Base-by-base conservation (phyloP, 495 filamentous ascomycete species). In the Hamigera avellanea region DNA sequence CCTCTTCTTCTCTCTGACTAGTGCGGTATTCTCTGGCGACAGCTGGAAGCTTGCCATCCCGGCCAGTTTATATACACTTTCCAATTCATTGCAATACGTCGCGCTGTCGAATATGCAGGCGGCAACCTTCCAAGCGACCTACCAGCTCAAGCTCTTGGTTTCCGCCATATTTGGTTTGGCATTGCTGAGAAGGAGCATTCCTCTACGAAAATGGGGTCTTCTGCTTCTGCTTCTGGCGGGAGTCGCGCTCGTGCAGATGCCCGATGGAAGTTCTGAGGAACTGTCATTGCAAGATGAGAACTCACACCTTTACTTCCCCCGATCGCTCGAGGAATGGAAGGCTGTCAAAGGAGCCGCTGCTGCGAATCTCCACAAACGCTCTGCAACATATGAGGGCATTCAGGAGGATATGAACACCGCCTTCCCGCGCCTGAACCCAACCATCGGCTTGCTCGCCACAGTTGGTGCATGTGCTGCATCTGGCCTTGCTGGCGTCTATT, bases 21-120 rank as follows among this genome's bases (percentile, higher is more conserved):
- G 67, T 32, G 74, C 81, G 10, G 79, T 95, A 0, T 94, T 95
- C 52, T 80, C 82, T 2, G 78, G 81, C n/a, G 91, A 98, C 46
- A 84, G 85, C 48, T 98, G 91, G 91, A 95, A 95, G 57, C 53
- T 98, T 43, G 86, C 85, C 4, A 81, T 96, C 26, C 89, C 91
- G 0, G 91, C 87, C 6, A 70, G 75, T 28, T 67, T 96, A 2
- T 95, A 94, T 51, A 94, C 91, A 0, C 44, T 95, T 17, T 83
- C 95, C 49, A 95, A 93, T 52, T 82, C 80, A 3, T 61, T 98
- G 14, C 86, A 95, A 58, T 98, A 95, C 56, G 72, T 94, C 33
- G 91, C 86, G 2, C 72, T 96, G 14, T 83, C 83, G 40, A 95
- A 98, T 50, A 62, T 95, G 40, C 86, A 88, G 37, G 80, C 91